These are phyloP conservation scores for Melaleuca alternifolia DNA, from an alignment of 345 rosid species.

Conservation along the genomic window DNA sequence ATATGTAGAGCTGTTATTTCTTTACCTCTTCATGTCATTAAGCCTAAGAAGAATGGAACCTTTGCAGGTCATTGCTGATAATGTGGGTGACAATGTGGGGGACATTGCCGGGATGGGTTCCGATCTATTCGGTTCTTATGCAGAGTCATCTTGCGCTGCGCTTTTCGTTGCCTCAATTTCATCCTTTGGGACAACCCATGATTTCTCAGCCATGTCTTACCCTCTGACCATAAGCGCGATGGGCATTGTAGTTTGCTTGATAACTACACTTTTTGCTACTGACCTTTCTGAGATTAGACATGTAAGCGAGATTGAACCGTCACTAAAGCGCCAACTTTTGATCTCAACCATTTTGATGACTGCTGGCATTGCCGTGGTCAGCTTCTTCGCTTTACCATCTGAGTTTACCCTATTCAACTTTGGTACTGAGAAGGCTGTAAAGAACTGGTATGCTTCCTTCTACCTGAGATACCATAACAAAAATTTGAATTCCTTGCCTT, in stretches of 20 bases:
- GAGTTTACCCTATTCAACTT: constrained; percentile 52
- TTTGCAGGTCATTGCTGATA: constrained; percentile 63
- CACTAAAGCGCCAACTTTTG: constrained; percentile 52
- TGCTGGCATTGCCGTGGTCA: constrained; percentile 43
- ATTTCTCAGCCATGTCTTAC: constrained; percentile 51
- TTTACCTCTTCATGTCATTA: neutral
- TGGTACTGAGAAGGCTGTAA: constrained; percentile 42
- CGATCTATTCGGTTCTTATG: constrained; percentile 59
- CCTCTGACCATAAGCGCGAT: constrained; percentile 48
- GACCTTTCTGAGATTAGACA: constrained; percentile 44
- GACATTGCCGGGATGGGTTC: constrained; percentile 75
- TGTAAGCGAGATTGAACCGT: constrained; percentile 42
- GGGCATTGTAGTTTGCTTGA: constrained; percentile 52
- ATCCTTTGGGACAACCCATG: constrained; percentile 42
- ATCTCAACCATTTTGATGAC: constrained; percentile 67
- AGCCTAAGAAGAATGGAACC: neutral
- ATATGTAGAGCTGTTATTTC: neutral
- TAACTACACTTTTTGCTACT: constrained; percentile 63
- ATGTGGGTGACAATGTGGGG: constrained; percentile 70
- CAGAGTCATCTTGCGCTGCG: constrained; percentile 65
- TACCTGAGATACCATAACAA: neutral
- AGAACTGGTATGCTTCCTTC: constrained; percentile 38
- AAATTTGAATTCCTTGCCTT: neutral
- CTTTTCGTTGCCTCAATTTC: constrained; percentile 63
- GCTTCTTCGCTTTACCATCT: constrained; percentile 42